Percentiles rank a stretch among this genome's conserved stretches.
These are phyloP conservation scores for Chlamydomonas sp. DNA, from an alignment of 139 green algal genomes.

Conservation along the genomic window DNA sequence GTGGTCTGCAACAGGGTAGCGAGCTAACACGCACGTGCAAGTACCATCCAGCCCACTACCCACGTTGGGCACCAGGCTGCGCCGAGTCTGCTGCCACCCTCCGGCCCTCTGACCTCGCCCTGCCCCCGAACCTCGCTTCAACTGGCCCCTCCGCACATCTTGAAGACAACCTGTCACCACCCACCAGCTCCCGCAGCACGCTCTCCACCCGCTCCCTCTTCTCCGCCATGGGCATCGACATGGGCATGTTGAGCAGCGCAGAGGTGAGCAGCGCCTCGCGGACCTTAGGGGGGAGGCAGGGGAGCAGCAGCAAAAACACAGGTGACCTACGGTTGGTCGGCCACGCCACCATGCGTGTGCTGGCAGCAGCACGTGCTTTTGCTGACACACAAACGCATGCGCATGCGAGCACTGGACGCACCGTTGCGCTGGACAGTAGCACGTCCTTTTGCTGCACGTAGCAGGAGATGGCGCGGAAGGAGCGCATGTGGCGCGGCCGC, in stretches of 20 bases:
- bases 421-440: slow-evolving; percentile 70
- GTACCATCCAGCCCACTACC: too few relatives aligned
- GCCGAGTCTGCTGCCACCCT: too few relatives aligned
- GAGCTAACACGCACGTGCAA: too few relatives aligned
- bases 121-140: background rate
- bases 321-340: background rate
- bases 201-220: slow-evolving; percentile 67
- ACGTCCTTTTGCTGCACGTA: slow-evolving; percentile 79
- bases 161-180: background rate
- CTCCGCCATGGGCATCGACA: slow-evolving; percentile 33
- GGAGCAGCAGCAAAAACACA: background rate
- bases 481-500: background rate
- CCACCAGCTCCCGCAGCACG: slow-evolving; percentile 70
- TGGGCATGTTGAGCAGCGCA: slow-evolving; percentile 74
- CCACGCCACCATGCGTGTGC: background rate
- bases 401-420: slow-evolving; percentile 20
- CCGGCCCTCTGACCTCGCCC: background rate
- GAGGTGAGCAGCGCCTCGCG: slow-evolving; percentile 66
- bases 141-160: background rate
- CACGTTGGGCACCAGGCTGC: too few relatives aligned
- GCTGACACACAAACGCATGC: background rate
- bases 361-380: background rate
- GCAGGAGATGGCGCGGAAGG: slow-evolving; percentile 49
- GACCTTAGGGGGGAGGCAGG: slow-evolving; percentile 32
- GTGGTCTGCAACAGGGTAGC: background rate